phyloP scores from a whole-genome alignment of 148 eudicot genomes.

The Vaccinium darrowii region DNA sequence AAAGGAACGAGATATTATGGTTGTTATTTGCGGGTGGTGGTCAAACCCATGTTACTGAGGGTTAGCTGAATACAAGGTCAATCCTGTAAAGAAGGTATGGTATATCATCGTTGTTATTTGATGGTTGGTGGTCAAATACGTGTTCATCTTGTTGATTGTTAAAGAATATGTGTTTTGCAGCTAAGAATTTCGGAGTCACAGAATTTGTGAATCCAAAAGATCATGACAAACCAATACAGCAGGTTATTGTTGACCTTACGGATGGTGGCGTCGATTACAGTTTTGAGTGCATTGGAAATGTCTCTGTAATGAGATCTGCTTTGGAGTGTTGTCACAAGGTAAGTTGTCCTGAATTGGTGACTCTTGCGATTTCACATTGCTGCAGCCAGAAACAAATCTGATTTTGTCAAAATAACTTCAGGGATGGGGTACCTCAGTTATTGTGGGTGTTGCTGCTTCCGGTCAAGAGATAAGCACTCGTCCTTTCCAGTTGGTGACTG shows the following conservation, averaged over 20 bases:
- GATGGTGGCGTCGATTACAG: conserved; percentile 99
- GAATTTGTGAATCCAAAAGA: conserved; percentile 95
- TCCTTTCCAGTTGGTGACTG: conserved; percentile 96
- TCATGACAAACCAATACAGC: conserved; percentile 89
- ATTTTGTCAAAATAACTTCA: conserved; percentile 23
- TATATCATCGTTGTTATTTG: neutral
- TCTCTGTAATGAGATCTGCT: conserved; percentile 90
- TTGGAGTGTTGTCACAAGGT: conserved; percentile 99
- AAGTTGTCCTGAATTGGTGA: conserved; percentile 12
- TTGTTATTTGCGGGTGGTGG: neutral
- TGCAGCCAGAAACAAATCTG: neutral
- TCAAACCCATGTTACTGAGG: neutral
- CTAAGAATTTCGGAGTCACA: conserved; percentile 90
- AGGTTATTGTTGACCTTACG: conserved; percentile 89
- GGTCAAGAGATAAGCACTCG: conserved; percentile 98
- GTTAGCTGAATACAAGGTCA: neutral
- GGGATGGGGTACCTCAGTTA: conserved; percentile 99
- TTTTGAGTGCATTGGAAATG: conserved; percentile 98
- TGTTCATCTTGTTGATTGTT: neutral
- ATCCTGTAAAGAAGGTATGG: neutral
- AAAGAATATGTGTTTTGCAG: conserved; percentile 42
- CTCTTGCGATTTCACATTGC: neutral
- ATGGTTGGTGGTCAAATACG: neutral
- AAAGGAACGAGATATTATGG: neutral
- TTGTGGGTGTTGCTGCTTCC: conserved; percentile 98